Percentiles rank a stretch among this genome's conserved stretches.
phyloP scores from a whole-genome alignment of 2,329 filamentous ascomycete genomes.

The Trichoderma hamatum region DNA sequence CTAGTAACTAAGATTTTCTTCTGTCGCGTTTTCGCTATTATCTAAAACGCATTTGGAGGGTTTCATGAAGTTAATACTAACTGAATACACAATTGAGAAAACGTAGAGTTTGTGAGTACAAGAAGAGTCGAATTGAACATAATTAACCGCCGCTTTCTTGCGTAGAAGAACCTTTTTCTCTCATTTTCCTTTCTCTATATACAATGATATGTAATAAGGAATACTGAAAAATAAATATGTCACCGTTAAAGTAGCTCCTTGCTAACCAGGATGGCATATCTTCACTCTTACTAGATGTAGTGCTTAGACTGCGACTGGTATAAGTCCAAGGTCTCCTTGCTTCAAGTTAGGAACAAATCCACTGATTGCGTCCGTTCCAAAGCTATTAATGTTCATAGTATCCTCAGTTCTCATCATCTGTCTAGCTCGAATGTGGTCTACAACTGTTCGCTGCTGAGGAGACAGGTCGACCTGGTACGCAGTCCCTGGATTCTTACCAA shows the following conservation, averaged over 20 bases:
- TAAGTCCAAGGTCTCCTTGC: slow-evolving; percentile 31
- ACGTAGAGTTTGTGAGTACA: not conserved
- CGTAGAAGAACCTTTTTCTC: not conserved
- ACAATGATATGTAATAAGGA: not conserved
- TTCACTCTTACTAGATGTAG: not conserved
- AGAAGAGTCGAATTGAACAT: not conserved
- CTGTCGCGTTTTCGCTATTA: not conserved
- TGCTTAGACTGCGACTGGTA: not conserved
- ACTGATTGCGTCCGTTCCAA: slow-evolving; percentile 35
- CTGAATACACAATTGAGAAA: too few species aligned
- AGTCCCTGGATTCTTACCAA: not conserved
- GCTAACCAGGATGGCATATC: not conserved
- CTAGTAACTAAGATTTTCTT: not conserved
- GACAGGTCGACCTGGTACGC: slow-evolving; percentile 31
- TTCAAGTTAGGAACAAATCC: slow-evolving; percentile 33
- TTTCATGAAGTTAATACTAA: too few species aligned
- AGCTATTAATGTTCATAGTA: slow-evolving; percentile 39
- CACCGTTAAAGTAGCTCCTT: not conserved
- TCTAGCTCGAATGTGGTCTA: slow-evolving; percentile 38
- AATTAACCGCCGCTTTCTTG: not conserved
- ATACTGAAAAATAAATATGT: not conserved
- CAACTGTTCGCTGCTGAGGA: slow-evolving; percentile 33
- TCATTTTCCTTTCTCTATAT: not conserved
- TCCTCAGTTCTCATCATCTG: slow-evolving; percentile 40
- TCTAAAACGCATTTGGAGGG: too few species aligned